These are phyloP conservation scores for Ploettnerulaceae sp. DNA, from an alignment of 2,329 filamentous ascomycete genomes.

Conservation along the genomic window DNA sequence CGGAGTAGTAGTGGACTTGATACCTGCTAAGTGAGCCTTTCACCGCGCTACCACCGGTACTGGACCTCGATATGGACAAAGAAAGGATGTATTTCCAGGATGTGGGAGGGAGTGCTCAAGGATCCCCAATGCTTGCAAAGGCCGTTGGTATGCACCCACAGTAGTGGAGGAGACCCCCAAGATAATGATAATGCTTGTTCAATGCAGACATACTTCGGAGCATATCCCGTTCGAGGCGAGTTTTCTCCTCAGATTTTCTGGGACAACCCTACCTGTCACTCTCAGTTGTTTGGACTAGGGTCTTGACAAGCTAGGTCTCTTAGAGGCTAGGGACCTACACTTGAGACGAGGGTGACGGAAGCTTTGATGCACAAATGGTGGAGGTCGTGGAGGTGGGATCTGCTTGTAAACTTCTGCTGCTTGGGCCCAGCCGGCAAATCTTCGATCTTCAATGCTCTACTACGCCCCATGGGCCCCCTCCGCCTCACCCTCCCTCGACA, in stretches of 20 bases:
- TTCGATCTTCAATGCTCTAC: no score
- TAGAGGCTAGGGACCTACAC: constrained; percentile 20
- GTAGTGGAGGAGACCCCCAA: constrained; percentile 26
- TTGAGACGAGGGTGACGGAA: constrained; percentile 34
- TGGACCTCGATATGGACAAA: constrained; percentile 26
- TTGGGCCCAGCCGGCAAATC: constrained; percentile 24
- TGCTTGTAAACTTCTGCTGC: constrained; percentile 23
- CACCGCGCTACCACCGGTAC: constrained; percentile 28
- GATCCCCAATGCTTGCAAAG: constrained; percentile 26
- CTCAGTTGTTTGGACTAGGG: constrained; percentile 30
- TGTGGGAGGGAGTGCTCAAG: constrained; percentile 20
- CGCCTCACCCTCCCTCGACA: not conserved
- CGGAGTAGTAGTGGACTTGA: constrained; percentile 26
- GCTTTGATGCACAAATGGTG: constrained; percentile 24
- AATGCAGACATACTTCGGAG: constrained; percentile 31
- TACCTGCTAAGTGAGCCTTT: constrained; percentile 23
- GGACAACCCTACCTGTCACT: constrained; percentile 30
- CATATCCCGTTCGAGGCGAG: constrained; percentile 30
- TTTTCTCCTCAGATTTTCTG: constrained; percentile 26
- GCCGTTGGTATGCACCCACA: constrained; percentile 29
- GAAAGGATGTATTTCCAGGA: constrained; percentile 25
- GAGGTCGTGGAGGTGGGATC: constrained; percentile 25
- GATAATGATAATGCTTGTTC: constrained; percentile 30
- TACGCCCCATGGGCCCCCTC: constrained; percentile 17
- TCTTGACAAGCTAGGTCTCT: constrained; percentile 31